Base-by-base conservation (phyloP, 768 basidiomycete genomes). In the Psilocybe tampanensis region DNA sequence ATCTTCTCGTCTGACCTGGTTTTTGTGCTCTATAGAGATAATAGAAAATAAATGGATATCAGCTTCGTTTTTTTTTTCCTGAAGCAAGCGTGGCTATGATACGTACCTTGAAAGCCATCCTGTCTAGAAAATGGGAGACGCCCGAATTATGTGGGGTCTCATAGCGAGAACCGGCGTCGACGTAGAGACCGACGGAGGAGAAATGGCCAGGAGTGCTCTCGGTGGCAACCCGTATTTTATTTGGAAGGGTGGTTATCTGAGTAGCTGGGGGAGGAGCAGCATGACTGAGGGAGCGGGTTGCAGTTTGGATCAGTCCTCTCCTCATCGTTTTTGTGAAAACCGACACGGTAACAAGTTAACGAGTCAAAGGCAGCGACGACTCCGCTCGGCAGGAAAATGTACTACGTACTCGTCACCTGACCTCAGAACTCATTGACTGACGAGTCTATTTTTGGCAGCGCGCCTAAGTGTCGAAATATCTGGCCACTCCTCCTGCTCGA, bases 41-140 rank as follows among this genome's bases (percentile, higher is more conserved):
- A n/a, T 17, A 12, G 8, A 33, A 51, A 24, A 42, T 42, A 52
- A 55, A 39, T 59, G 33, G 49, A 47, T 44, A 36, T 22, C 60
- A 36, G 47, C 13, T 42, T 15, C n/a, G n/a, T n/a, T n/a, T n/a
- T n/a, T n/a, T n/a, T n/a, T n/a, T n/a, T n/a, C n/a, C n/a, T n/a
- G n/a, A n/a, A n/a, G n/a, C n/a, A 45, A 48, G 45, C 4, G 52
- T 44, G 26, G 19, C 12, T 29, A 43, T 9, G 19, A 43, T 41
- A 67, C 71, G 36, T 58, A 95, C 95, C 84, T 98, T 98, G 81
- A 96, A 98, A 1, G 96, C 96, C 85, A 98, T 86, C 66, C 95
- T 82, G 66, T 98, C 95, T 32, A 98, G 70, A 68, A 98, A 90
- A 82, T 98, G 94, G 59, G 91, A 92, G 6, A 88, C 89, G 0